Evolutionary conservation across 73 alveolate genomes (phyloP).

Genomic region (Symbiodinium pilosum): DNA sequence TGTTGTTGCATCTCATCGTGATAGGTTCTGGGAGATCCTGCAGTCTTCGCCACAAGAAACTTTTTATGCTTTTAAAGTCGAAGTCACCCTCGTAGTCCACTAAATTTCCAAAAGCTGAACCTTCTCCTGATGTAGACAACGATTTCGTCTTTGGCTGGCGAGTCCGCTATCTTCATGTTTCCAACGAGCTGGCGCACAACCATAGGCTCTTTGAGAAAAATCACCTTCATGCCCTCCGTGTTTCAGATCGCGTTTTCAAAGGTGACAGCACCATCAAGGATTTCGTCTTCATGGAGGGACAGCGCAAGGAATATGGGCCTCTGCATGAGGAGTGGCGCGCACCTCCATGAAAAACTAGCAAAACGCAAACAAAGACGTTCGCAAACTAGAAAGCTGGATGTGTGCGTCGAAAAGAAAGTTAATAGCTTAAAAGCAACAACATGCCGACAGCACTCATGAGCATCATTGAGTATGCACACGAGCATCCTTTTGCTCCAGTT

Average conservation of each 20-base stretch:
- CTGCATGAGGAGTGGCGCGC: background rate
- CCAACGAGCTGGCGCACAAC: background rate
- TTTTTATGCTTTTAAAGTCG: background rate
- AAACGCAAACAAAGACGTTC: background rate
- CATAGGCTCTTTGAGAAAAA: background rate
- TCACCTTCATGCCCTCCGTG: background rate
- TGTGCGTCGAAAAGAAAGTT: too few species aligned
- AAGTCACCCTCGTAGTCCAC: background rate
- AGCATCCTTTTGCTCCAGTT: background rate
- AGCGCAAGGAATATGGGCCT: background rate
- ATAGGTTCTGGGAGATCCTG: background rate
- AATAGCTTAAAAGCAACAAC: background rate
- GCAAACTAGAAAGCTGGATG: background rate
- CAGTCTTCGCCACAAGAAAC: background rate
- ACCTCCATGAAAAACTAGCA: background rate
- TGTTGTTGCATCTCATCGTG: background rate
- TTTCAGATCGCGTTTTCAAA: background rate
- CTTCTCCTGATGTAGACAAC: background rate
- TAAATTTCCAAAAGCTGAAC: background rate
- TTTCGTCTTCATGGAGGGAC: background rate
- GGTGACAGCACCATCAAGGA: background rate
- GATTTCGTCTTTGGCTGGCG: background rate
- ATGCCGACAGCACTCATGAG: background rate
- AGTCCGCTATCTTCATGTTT: background rate
- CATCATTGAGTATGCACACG: background rate